Base-by-base conservation (phyloP, 768 basidiomycete species). In the Russula sp. region DNA sequence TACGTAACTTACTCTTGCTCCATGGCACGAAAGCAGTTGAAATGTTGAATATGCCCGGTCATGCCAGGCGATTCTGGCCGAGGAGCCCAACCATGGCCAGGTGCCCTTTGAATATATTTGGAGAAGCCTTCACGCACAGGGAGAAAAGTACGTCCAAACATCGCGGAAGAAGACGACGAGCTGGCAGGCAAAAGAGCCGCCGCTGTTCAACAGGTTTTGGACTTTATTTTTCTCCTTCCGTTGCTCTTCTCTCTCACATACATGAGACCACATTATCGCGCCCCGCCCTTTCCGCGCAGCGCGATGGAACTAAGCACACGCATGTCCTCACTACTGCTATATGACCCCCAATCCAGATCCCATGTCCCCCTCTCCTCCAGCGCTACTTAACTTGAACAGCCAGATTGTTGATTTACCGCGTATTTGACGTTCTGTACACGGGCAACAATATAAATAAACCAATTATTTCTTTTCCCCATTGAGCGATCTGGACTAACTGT, bases 41-140 rank as follows among this genome's bases (percentile, higher is more conserved):
- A 5, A 30, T 30, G 28, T 30, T 30, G 28, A 30, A 30, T 2
- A 30, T 30, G 5, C 28, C n/a, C 34, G 34, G 10, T 11, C 34
- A 11, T 34, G 79, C 51, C 83, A 84, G 46, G 82, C 79, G 42
- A 69, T 90, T 42, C 70, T 73, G 3, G 80, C 86, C 20, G 75
- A 83, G 62, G 83, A 83, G 36, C 80, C 84, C 26, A 78, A 75
- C 10, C 75, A 87, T 9, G 74, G 63, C 8, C 79, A 79, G 24
- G 76, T 81, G 14, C 87, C 89, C 6, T 73, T 83, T 51, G 85
- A 87, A 66, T 92, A 88, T 71, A 74, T 90, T 62, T 83, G 81
- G 20, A 79, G 82, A 34, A 74, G 75, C 18, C 72, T 89, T 30
- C 77, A 79, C 28, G 71, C 74, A 0, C 70, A 81, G 20, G 83